Evolutionary conservation across 1,284 basidiomycete genomes (phyloP).

Genomic region (Exobasidium cylindrosporum): DNA sequence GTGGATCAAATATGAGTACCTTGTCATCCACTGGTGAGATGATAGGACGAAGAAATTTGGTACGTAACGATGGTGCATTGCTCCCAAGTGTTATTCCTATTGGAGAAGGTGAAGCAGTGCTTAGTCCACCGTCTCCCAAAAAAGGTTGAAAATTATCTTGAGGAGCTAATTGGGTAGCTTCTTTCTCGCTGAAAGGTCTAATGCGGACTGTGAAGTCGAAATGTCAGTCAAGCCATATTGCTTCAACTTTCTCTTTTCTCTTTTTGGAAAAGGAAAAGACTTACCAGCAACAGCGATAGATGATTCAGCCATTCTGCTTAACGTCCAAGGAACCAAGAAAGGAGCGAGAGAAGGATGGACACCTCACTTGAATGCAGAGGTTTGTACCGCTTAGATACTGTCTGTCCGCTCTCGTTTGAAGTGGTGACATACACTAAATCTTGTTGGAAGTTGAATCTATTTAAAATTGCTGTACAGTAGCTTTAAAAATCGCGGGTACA

Average conservation of each 20-base stretch:
- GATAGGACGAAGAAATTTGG: constrained; percentile 47
- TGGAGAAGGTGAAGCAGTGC: constrained; percentile 25
- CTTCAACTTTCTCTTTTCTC: no score
- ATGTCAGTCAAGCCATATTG: background rate
- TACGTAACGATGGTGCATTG: constrained; percentile 20
- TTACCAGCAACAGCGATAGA: constrained; percentile 21
- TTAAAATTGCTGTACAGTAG: no score
- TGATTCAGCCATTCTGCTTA: constrained; percentile 21
- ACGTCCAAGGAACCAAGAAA: no score
- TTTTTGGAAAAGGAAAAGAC: constrained; percentile 3
- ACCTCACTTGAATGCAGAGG: no score
- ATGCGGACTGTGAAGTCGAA: constrained; percentile 44
- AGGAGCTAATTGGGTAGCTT: constrained; percentile 42
- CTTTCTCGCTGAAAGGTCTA: constrained; percentile 50
- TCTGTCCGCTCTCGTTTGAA: no score
- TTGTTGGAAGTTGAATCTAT: no score
- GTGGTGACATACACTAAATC: no score
- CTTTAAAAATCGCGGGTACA: no score
- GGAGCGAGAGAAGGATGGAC: no score
- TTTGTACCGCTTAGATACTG: no score
- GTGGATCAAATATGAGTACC: constrained; percentile 54
- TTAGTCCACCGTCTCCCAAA: constrained; percentile 52
- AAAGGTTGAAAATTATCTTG: constrained; percentile 45
- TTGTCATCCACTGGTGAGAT: constrained; percentile 50
- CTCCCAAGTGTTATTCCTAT: constrained; percentile 4